Base-by-base conservation (phyloP, 2,329 filamentous ascomycete genomes). In the Hypoxylon sp. region DNA sequence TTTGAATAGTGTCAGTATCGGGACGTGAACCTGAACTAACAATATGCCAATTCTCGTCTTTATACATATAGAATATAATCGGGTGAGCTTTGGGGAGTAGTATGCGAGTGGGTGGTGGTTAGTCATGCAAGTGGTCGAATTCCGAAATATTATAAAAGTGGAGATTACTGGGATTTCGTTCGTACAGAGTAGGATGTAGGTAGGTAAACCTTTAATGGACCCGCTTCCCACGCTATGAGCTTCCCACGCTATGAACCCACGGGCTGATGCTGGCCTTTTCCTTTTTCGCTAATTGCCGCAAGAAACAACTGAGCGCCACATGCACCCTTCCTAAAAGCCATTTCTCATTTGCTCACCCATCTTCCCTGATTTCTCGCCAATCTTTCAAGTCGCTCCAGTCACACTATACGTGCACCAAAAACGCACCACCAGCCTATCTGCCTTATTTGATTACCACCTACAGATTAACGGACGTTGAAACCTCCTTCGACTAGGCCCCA, bases 371-470 rank as follows among this genome's bases (percentile, higher is more conserved):
- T 59, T 61, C 44, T 62, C 62, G 65, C 62, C 59, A 60, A 56
- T 65, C 55, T 62, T 53, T 26, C 24, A 26, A 26, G 24, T 26
- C 24, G 7, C 24, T 26, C 65, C 56, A 57, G 56, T 65, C 53
- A 56, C 53, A 62, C 52, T 62, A 26, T 37, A 56, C 46, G 59
- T 50, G 54, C 61, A 62, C 32, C 32, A 34, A 13, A 15, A 32
- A 32, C 30, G 30, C 30, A 32, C 56, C 55, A 67, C 58, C 44
- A 46, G 30, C 24, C 47, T 55, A 37, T 41, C 50, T 58, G 51
- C 54, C 65, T 56, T 44, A 48, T 62, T 65, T 65, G 62, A 65
- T 65, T 65, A 53, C 65, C 54, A 65, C 62, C 51, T 53, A 56
- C 57, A 32, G 39, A 26, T 59, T 59, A 53, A 63, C 59, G 19